These are phyloP conservation scores for Boletus bicolor DNA, from an alignment of 768 basidiomycete genomes.

Conservation along the genomic window DNA sequence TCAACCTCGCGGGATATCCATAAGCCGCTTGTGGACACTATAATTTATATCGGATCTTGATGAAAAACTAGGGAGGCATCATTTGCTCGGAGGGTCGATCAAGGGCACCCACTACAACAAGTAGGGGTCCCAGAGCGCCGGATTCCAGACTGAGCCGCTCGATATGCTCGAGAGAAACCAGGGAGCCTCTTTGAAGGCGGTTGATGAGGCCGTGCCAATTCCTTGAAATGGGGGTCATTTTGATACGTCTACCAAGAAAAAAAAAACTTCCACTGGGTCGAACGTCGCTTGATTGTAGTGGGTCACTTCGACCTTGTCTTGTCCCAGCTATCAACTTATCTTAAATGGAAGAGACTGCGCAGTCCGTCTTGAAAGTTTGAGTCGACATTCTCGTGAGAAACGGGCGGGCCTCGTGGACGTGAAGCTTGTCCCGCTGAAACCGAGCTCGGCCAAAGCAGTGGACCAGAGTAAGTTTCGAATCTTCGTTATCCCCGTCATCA, in stretches of 20 bases:
- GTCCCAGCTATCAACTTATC: not conserved
- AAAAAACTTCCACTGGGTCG: too few relatives aligned
- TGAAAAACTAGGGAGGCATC: not conserved
- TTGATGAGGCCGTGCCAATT: too few relatives aligned
- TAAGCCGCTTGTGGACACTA: not conserved
- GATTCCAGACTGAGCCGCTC: not conserved
- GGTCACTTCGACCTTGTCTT: too few relatives aligned
- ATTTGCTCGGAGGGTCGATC: not conserved
- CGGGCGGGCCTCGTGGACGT: constrained; percentile 18
- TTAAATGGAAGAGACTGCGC: not conserved
- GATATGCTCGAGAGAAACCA: not conserved
- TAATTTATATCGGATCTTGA: not conserved
- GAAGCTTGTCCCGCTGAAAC: constrained; percentile 13
- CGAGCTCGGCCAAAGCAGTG: constrained; percentile 13
- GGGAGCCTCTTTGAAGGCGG: too few relatives aligned
- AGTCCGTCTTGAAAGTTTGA: not conserved
- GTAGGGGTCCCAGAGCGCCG: not conserved
- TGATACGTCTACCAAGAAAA: too few relatives aligned
- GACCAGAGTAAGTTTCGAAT: constrained; percentile 6
- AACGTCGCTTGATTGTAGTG: too few relatives aligned
- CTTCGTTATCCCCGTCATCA: not conserved
- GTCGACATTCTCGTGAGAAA: constrained; percentile 12
- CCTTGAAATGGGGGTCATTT: too few relatives aligned
- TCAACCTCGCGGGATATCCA: not conserved
- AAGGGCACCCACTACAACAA: too few relatives aligned